Percentiles rank a stretch among this genome's conserved stretches.
phyloP scores from a whole-genome alignment of 1,284 basidiomycete species.

The Marasmius oreades region DNA sequence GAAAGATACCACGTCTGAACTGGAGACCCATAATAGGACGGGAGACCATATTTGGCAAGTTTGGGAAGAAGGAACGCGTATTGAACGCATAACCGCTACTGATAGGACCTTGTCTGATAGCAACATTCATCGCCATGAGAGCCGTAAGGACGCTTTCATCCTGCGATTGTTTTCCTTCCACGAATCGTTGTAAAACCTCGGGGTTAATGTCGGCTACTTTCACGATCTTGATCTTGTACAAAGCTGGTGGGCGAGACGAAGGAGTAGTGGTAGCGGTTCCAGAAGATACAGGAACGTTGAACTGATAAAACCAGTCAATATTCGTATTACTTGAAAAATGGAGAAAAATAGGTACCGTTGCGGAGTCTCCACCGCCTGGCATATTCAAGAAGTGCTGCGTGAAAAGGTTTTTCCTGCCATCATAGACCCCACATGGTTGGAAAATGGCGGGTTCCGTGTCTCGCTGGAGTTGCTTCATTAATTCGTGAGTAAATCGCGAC shows the following conservation, averaged over 20 bases:
- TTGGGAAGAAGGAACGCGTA: not conserved
- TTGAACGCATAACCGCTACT: not conserved
- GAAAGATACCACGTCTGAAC: constrained; percentile 66
- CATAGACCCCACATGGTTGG: not conserved
- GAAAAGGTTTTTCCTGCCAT: not conserved
- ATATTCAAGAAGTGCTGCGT: not conserved
- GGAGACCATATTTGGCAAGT: not conserved
- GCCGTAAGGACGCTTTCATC: not conserved
- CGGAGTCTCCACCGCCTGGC: not conserved
- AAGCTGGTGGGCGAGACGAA: not conserved
- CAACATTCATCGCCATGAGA: not conserved
- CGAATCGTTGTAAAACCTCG: not conserved
- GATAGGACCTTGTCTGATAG: not conserved
- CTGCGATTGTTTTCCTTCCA: not conserved
- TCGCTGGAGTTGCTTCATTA: not conserved
- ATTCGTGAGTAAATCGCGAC: not conserved
- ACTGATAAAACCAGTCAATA: not conserved
- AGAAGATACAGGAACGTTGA: not conserved
- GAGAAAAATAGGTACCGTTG: not conserved
- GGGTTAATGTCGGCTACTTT: not conserved
- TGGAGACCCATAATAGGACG: not conserved
- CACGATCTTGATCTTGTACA: not conserved
- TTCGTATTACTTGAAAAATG: not conserved
- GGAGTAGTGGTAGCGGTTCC: not conserved
- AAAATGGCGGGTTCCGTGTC: not conserved